These are phyloP conservation scores for Rhizopogon roseolus DNA, from an alignment of 768 basidiomycete species.

Conservation along the genomic window DNA sequence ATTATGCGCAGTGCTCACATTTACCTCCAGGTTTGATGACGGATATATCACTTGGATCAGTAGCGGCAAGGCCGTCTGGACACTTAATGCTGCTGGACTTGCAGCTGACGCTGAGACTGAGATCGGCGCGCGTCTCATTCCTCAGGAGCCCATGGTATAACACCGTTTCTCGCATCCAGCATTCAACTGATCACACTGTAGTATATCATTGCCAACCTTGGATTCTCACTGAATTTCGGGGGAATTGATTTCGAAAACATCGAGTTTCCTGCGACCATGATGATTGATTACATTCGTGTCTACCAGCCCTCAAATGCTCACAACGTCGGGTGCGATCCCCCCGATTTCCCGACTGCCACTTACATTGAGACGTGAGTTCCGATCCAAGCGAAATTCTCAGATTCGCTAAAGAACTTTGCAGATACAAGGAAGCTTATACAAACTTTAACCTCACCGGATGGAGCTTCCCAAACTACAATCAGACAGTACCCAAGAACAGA, in stretches of 20 bases:
- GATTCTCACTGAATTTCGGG: conserved; percentile 67
- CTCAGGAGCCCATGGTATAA: conserved; percentile 68
- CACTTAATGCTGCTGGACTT: conserved; percentile 43
- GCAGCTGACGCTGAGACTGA: conserved; percentile 46
- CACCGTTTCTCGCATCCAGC: neutral
- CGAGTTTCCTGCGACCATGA: conserved; percentile 55
- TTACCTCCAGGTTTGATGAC: conserved; percentile 35
- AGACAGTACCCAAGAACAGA: conserved; percentile 58
- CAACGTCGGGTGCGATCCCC: conserved; percentile 68
- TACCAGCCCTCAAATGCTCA: conserved; percentile 47
- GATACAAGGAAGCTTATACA: conserved; percentile 40
- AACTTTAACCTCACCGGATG: conserved; percentile 43
- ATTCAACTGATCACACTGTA: conserved; percentile 15
- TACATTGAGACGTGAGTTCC: conserved; percentile 70
- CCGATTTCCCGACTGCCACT: conserved; percentile 61
- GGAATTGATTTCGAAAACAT: conserved; percentile 54
- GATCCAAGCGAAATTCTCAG: neutral
- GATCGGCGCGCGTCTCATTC: conserved; percentile 53
- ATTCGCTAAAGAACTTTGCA: conserved; percentile 4
- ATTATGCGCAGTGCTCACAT: neutral
- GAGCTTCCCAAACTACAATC: conserved; percentile 35
- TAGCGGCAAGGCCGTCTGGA: conserved; percentile 52
- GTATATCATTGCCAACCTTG: conserved; percentile 71
- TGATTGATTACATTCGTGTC: conserved; percentile 79
- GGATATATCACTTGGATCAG: conserved; percentile 71